A percentile compares a stretch with the other conserved stretches of the same genome.
Conservation (phyloP, 139 green algal genomes). For the Auxenochlorella pyrenoidosa region DNA sequence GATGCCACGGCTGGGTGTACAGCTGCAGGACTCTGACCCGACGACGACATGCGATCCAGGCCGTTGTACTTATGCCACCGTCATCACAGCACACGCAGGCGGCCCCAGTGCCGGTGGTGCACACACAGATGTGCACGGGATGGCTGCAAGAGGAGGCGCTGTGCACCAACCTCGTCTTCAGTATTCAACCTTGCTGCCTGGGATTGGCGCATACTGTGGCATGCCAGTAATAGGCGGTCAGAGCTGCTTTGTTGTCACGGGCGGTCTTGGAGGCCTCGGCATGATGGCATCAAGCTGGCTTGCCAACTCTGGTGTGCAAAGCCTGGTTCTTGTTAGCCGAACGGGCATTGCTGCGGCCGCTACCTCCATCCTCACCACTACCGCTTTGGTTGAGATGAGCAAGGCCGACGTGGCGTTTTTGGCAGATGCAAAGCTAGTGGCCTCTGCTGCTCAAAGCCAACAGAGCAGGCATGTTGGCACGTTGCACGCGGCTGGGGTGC, state of each 20-base stretch:
- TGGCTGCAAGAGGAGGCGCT: neutral
- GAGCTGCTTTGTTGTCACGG: constrained; percentile 53
- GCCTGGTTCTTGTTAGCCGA: constrained; percentile 34
- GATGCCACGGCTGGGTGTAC: neutral
- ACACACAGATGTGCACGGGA: constrained; percentile 11
- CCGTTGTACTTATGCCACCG: neutral
- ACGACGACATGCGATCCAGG: neutral
- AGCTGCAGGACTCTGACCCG: neutral
- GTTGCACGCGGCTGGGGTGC: constrained; percentile 52
- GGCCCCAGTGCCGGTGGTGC: neutral
- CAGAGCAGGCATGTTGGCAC: neutral
- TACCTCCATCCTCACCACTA: neutral
- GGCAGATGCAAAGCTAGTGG: neutral
- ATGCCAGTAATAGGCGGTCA: too few species aligned
- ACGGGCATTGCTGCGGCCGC: neutral
- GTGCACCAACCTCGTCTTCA: constrained; percentile 2
- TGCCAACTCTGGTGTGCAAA: neutral
- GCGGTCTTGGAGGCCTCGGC: constrained; percentile 73
- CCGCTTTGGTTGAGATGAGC: neutral
- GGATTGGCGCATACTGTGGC: neutral
- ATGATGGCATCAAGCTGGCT: constrained; percentile 64
- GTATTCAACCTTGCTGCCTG: neutral
- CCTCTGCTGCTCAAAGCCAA: too few species aligned
- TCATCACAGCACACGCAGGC: neutral
- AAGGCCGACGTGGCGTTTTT: constrained; percentile 32